A percentile compares a stretch with the other conserved stretches of the same genome.
phyloP scores from a whole-genome alignment of 495 filamentous ascomycete genomes.

The Aspergillus carlsbadensis region DNA sequence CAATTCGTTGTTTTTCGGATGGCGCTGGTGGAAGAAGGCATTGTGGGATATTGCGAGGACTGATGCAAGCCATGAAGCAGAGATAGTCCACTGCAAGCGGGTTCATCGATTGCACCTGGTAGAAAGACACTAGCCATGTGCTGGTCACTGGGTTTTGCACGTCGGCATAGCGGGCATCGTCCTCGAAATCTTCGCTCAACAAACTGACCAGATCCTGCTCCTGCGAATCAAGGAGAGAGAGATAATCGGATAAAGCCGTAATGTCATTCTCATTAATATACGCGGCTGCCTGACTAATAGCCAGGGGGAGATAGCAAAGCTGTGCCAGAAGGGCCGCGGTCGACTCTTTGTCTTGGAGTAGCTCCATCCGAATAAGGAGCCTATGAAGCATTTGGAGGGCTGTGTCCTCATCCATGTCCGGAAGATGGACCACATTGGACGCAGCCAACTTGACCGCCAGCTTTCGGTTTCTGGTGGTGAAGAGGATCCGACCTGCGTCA shows the following conservation, averaged over 20 bases:
- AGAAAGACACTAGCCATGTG: slow-evolving; percentile 56
- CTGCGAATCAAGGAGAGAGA: slow-evolving; percentile 39
- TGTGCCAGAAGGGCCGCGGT: slow-evolving; percentile 12
- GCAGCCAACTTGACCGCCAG: too few relatives aligned
- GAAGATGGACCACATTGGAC: too few relatives aligned
- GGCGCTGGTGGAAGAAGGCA: slow-evolving; percentile 16
- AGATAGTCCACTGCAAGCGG: slow-evolving; percentile 35
- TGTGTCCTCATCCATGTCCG: too few relatives aligned
- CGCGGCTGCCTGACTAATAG: neutral
- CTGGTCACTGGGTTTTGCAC: slow-evolving; percentile 49
- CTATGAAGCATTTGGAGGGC: too few relatives aligned
- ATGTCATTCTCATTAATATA: neutral
- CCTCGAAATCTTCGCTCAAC: slow-evolving; percentile 51
- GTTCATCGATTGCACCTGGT: slow-evolving; percentile 37
- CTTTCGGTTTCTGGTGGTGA: too few relatives aligned
- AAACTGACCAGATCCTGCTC: slow-evolving; percentile 38
- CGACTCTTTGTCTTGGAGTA: too few relatives aligned
- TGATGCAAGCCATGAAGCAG: slow-evolving; percentile 42
- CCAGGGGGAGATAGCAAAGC: neutral
- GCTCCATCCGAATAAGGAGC: too few relatives aligned
- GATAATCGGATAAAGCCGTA: slow-evolving; percentile 35
- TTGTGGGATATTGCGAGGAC: slow-evolving; percentile 31
- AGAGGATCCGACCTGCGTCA: too few relatives aligned
- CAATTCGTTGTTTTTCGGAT: slow-evolving; percentile 4
- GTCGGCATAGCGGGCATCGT: slow-evolving; percentile 31